A percentile compares a stretch with the other conserved stretches of the same genome.
Evolutionary conservation across 2,329 filamentous ascomycete genomes (phyloP).

Genomic region (Diaporthe ampelina): DNA sequence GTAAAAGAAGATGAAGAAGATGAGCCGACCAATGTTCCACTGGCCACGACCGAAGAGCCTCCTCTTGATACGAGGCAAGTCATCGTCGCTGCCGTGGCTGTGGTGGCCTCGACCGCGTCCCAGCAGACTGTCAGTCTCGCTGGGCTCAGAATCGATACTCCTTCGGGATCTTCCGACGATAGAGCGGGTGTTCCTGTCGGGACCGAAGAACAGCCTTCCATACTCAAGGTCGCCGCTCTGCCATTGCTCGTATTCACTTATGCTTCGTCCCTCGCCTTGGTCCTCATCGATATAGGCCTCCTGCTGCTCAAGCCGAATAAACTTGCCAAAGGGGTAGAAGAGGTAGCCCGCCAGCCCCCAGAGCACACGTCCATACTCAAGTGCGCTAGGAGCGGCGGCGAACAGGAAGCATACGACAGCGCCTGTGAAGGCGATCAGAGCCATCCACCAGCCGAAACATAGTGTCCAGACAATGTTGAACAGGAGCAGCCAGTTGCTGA

Average conservation of each 20-base stretch:
- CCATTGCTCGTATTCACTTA: constrained; percentile 99
- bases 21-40: constrained; percentile 94
- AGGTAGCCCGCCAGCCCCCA: constrained; percentile 88
- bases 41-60: constrained; percentile 94
- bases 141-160: constrained; percentile 86
- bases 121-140: constrained; percentile 91
- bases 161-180: constrained; percentile 88
- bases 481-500: constrained; percentile 85
- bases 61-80: constrained; percentile 73
- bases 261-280: constrained; percentile 93
- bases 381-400: constrained; percentile 82
- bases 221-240: constrained; percentile 97
- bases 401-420: constrained; percentile 85
- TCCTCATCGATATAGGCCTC: constrained; percentile 96
- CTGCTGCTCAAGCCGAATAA: constrained; percentile 92
- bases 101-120: constrained; percentile 71
- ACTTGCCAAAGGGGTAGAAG: constrained; percentile 97
- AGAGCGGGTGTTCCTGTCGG: constrained; percentile 76
- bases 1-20: constrained; percentile 98
- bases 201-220: constrained; percentile 95
- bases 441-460: constrained; percentile 96
- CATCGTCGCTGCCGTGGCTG: constrained; percentile 53
- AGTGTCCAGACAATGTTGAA: constrained; percentile 94
- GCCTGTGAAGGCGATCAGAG: constrained; percentile 79
- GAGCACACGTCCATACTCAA: constrained; percentile 88